A percentile compares a stretch with the other conserved stretches of the same genome.
phyloP scores from a whole-genome alignment of 23 red algal genomes.

The Gracilaria domingensis region DNA sequence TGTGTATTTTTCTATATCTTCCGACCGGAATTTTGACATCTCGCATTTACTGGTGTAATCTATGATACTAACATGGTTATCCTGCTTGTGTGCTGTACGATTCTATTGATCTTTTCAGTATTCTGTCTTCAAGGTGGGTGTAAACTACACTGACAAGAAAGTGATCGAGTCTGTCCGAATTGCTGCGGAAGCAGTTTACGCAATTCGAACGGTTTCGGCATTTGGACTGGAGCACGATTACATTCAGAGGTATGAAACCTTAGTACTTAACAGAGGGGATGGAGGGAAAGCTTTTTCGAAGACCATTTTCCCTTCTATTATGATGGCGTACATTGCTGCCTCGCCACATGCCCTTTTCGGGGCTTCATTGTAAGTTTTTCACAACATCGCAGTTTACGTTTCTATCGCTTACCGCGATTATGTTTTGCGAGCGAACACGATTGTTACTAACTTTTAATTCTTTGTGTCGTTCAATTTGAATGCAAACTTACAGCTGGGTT shows the following conservation, averaged over 20 bases:
- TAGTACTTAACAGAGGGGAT: background rate
- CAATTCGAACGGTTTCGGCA: conserved; percentile 69
- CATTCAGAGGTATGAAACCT: conserved; percentile 31
- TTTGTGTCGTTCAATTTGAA: background rate
- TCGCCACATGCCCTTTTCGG: conserved; percentile 15
- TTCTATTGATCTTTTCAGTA: no score
- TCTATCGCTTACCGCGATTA: conserved; percentile 41
- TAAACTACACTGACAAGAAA: conserved; percentile 23
- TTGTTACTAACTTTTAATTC: no score
- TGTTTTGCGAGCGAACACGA: no score
- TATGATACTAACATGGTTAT: no score
- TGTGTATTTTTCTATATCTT: background rate
- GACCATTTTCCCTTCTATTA: conserved; percentile 11
- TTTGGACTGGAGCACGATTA: conserved; percentile 65
- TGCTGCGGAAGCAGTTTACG: conserved; percentile 62
- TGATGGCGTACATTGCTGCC: conserved; percentile 34
- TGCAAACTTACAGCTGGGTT: conserved; percentile 50
- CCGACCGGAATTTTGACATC: no score
- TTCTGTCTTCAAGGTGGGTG: conserved; percentile 39
- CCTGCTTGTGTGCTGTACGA: no score
- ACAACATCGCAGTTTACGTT: conserved; percentile 10
- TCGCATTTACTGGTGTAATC: no score
- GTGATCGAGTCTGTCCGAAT: conserved; percentile 42
- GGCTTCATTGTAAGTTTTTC: conserved; percentile 35
- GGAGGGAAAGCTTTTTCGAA: conserved; percentile 25